Evolutionary conservation across 1,284 basidiomycete species (phyloP).

Genomic region (Melampsora larici-populina): DNA sequence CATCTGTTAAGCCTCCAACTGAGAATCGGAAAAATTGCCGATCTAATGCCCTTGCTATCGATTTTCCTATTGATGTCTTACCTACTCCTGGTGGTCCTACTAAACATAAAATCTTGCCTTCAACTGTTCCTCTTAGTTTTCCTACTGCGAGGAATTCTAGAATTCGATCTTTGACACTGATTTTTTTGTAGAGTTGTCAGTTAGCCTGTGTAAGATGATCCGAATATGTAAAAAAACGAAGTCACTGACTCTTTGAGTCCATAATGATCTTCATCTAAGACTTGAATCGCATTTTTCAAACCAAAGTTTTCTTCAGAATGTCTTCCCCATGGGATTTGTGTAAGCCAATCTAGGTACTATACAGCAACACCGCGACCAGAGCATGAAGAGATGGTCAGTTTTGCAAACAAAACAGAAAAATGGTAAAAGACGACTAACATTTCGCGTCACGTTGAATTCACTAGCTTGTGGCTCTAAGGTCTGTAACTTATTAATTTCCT

Average conservation of each 20-base stretch:
- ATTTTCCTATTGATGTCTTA: slow-evolving; percentile 82
- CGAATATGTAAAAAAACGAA: background rate
- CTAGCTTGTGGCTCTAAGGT: slow-evolving; percentile 82
- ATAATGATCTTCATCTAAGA: slow-evolving; percentile 95
- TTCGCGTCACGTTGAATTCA: slow-evolving; percentile 83
- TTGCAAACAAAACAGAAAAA: background rate
- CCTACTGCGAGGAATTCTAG: slow-evolving; percentile 97
- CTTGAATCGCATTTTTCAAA: slow-evolving; percentile 74
- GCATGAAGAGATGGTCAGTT: background rate
- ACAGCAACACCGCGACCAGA: background rate
- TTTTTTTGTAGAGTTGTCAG: background rate
- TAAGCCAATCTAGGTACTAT: slow-evolving; percentile 81
- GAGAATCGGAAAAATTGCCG: slow-evolving; percentile 93
- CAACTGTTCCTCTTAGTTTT: slow-evolving; percentile 90
- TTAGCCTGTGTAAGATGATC: background rate
- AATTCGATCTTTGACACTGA: slow-evolving; percentile 82
- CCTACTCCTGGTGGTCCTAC: slow-evolving; percentile 96
- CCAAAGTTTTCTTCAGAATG: slow-evolving; percentile 92
- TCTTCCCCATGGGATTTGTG: slow-evolving; percentile 87
- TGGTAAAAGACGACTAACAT: slow-evolving; percentile 53
- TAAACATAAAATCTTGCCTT: slow-evolving; percentile 93
- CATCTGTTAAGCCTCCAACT: slow-evolving; percentile 92
- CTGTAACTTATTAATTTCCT: slow-evolving; percentile 88
- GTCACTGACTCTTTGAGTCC: slow-evolving; percentile 69
- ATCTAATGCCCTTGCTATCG: slow-evolving; percentile 79